These are phyloP conservation scores for Solanum lycopersicoides DNA, from an alignment of 257 asterid genomes.

Conservation along the genomic window DNA sequence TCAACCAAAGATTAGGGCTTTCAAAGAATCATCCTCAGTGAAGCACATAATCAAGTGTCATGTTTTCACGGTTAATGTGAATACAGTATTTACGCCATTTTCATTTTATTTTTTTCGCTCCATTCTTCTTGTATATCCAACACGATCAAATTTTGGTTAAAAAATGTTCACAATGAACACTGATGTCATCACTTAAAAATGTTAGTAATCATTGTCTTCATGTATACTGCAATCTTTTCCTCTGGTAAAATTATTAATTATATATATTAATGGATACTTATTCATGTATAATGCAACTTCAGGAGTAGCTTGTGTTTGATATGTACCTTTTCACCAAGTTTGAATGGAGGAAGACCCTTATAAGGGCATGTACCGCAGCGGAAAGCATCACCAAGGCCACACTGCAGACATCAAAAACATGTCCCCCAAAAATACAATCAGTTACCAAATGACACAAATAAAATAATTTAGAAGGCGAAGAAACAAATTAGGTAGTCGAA, in stretches of 20 bases:
- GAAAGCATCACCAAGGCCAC: constrained; percentile 97
- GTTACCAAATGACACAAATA: neutral
- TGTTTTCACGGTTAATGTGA: neutral
- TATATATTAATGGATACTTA: neutral
- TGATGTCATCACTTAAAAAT: neutral
- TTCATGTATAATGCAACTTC: neutral
- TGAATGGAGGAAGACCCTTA: constrained; percentile 84
- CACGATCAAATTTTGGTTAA: neutral
- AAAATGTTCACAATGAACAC: neutral
- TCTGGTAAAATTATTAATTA: neutral
- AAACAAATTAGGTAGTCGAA: neutral
- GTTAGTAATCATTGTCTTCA: neutral
- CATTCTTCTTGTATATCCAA: neutral
- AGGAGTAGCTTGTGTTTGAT: neutral
- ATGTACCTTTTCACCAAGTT: constrained; percentile 84
- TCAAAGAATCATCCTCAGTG: neutral
- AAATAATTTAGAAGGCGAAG: neutral
- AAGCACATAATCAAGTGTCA: neutral
- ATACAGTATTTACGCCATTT: neutral
- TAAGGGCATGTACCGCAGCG: constrained; percentile 93
- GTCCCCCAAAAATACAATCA: neutral
- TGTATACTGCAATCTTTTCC: neutral
- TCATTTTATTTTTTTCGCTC: neutral
- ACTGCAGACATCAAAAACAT: constrained; percentile 35
- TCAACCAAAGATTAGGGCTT: neutral